Evolutionary conservation across 2,329 filamentous ascomycete genomes (phyloP).

Genomic region (Trichoderma aggressivum): DNA sequence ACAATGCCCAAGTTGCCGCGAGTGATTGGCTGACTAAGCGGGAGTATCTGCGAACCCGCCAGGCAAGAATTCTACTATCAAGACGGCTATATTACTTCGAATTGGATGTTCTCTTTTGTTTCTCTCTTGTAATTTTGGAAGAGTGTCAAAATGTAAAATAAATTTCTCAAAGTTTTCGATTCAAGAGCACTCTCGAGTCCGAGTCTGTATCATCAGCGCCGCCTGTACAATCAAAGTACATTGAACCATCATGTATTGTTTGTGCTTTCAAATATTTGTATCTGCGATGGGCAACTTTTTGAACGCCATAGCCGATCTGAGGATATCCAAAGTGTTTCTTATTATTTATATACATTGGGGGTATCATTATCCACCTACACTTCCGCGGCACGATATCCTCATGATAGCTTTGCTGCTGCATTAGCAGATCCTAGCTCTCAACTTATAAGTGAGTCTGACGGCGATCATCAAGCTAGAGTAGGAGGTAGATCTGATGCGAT

Average conservation of each 20-base stretch:
- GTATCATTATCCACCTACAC: conserved; percentile 2
- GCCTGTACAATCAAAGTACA: background rate
- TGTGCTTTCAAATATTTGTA: background rate
- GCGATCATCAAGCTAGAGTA: background rate
- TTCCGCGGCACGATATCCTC: background rate
- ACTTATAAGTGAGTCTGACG: background rate
- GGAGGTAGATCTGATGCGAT: background rate
- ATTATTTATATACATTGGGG: background rate
- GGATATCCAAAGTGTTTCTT: background rate
- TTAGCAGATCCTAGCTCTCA: background rate
- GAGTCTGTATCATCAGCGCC: background rate
- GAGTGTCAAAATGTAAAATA: background rate
- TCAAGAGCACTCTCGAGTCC: background rate
- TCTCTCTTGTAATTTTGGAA: background rate
- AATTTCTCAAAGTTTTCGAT: background rate
- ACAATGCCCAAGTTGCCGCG: conserved; percentile 29
- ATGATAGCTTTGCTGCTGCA: background rate
- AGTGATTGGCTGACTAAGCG: conserved; percentile 24
- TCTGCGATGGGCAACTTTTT: background rate
- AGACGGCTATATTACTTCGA: background rate
- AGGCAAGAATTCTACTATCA: background rate
- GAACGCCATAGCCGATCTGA: background rate
- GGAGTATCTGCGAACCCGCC: background rate
- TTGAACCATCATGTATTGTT: background rate
- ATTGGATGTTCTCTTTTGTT: background rate